Evolutionary conservation across 2,329 filamentous ascomycete species (phyloP).

Genomic region (Madurella fahalii): DNA sequence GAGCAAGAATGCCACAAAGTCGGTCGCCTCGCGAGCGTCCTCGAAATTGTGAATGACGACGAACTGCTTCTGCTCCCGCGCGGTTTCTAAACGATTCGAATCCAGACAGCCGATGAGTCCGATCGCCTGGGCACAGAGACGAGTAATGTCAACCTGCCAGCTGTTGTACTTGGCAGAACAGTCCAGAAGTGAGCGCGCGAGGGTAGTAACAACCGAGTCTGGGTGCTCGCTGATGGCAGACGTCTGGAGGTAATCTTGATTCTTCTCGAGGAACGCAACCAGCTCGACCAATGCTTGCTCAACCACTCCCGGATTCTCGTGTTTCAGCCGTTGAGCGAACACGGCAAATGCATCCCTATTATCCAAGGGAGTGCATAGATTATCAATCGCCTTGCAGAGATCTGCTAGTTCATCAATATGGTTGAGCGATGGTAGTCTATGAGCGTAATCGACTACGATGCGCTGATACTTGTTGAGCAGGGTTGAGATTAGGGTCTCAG

Average conservation of each 20-base stretch:
- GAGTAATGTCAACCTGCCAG: slow-evolving; percentile 61
- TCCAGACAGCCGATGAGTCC: slow-evolving; percentile 90
- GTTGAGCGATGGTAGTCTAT: slow-evolving; percentile 72
- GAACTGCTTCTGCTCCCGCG: slow-evolving; percentile 75
- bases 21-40: slow-evolving; percentile 68
- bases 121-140: slow-evolving; percentile 74
- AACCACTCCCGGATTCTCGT: slow-evolving; percentile 84
- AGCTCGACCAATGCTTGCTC: slow-evolving; percentile 77
- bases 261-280: slow-evolving; percentile 62
- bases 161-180: slow-evolving; percentile 77
- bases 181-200: slow-evolving; percentile 78
- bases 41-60: slow-evolving; percentile 86
- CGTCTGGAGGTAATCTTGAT: slow-evolving; percentile 76
- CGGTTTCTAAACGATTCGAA: slow-evolving; percentile 79
- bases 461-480: slow-evolving; percentile 60
- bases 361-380: slow-evolving; percentile 62
- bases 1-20: slow-evolving; percentile 81
- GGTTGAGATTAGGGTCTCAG: slow-evolving; percentile 58
- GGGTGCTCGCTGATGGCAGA: slow-evolving; percentile 81
- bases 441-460: slow-evolving; percentile 62
- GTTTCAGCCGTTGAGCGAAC: slow-evolving; percentile 68
- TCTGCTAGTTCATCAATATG: slow-evolving; percentile 65
- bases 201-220: slow-evolving; percentile 63
- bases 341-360: slow-evolving; percentile 63
- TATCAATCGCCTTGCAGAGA: slow-evolving; percentile 61